Base-by-base conservation (phyloP, 169 alveolate species). In the Plasmodium ovale region DNA sequence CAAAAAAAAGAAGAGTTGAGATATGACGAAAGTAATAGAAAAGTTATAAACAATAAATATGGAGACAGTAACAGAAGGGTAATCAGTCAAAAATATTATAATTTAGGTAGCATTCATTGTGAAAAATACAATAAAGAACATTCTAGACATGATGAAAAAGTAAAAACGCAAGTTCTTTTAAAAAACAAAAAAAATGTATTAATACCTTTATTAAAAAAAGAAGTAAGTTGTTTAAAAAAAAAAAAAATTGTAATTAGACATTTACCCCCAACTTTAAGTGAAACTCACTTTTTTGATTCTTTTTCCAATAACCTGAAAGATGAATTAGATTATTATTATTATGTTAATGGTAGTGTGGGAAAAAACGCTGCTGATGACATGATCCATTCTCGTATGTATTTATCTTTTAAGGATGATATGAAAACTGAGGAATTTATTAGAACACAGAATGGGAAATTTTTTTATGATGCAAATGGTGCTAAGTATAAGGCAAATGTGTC, bases 221-320 rank as follows among this genome's bases (percentile, higher is more conserved):
- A 65, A 47, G 47, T 53, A 31, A 47, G 33, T 39, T 31, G 35
- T 82, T 60, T 82, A 14, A 67, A 82, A 31, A 82, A 82, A 35
- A 82, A 82, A 82, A 82, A 82, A 82, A 82, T 82, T 44, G 42
- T 82, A 14, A 65, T 82, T 29, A 54, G 90, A 65, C 67, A 82
- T 51, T 82, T 82, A 65, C 90, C 90, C 33, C 90, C 90, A 82
- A 82, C 79, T 65, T 82, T 82, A 82, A 82, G 62, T 65, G 90
- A 82, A 82, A 51, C 31, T 9, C 25, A 65, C 54, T 82, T 82
- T 82, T 82, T 82, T 59, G 90, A 82, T 16, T 82, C 90, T 31
- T 82, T 82, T 70, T 58, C 90, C 37, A 82, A 58, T 31, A 82
- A 65, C 54, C 54, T 82, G 39, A 82, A 82, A 64, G 90, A 82